Percentiles rank a stretch among this genome's conserved stretches.
Evolutionary conservation across 805 yeast genomes (phyloP).

Genomic region (Metschnikowia lochheadii): DNA sequence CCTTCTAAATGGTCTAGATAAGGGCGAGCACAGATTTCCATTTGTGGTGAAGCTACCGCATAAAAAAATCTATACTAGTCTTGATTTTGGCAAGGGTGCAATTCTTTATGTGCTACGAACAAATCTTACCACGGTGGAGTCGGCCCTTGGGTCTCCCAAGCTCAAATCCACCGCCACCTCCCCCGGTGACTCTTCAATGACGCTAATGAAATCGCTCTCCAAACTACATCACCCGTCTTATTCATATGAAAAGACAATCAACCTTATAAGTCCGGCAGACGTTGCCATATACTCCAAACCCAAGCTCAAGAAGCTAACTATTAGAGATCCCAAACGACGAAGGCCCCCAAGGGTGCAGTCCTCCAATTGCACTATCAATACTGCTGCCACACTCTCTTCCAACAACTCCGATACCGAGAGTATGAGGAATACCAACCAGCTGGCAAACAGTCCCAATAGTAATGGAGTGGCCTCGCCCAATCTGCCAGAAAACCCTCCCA

Average conservation of each 20-base stretch:
- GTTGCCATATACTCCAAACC: slow-evolving; percentile 63
- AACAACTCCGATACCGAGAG: slow-evolving; percentile 26
- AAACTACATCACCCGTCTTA: slow-evolving; percentile 27
- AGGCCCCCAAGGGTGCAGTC: slow-evolving; percentile 34
- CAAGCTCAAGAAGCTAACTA: slow-evolving; percentile 58
- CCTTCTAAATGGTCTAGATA: slow-evolving; percentile 49
- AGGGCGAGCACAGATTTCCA: slow-evolving; percentile 87
- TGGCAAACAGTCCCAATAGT: neutral
- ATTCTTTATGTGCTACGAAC: slow-evolving; percentile 63
- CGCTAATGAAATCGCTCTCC: slow-evolving; percentile 16
- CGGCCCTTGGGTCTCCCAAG: slow-evolving; percentile 5
- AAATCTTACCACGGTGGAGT: slow-evolving; percentile 26
- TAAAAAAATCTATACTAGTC: slow-evolving; percentile 65
- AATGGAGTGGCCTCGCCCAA: neutral
- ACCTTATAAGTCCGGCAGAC: slow-evolving; percentile 70
- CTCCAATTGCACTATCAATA: slow-evolving; percentile 31
- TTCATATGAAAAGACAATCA: slow-evolving; percentile 54
- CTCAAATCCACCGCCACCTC: neutral
- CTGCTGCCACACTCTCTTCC: slow-evolving; percentile 29
- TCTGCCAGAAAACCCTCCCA: slow-evolving; percentile 15
- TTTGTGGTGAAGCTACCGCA: slow-evolving; percentile 79
- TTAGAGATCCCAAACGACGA: slow-evolving; percentile 47
- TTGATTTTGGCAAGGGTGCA: slow-evolving; percentile 83
- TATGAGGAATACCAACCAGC: neutral
- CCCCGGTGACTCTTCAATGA: neutral